Percentiles rank a stretch among this genome's conserved stretches.
phyloP scores from a whole-genome alignment of 2,329 filamentous ascomycete genomes.

The Neocucurbitaria cava region DNA sequence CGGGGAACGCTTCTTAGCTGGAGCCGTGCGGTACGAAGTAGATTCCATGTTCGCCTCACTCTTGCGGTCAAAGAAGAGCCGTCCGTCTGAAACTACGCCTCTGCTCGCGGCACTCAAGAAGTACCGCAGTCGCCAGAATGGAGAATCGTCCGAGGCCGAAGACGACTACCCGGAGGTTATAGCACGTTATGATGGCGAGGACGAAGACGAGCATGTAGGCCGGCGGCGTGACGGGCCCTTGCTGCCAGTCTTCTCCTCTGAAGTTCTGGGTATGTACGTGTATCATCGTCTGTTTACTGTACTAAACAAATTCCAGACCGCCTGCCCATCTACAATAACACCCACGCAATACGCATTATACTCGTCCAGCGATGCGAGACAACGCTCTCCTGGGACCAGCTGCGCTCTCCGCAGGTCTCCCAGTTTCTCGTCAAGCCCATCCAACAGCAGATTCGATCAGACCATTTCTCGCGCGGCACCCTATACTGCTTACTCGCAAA shows the following conservation, averaged over 20 bases:
- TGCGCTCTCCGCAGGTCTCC: conserved; percentile 93
- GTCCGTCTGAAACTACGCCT: conserved; percentile 44
- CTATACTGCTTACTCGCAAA: conserved; percentile 93
- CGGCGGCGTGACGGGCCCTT: conserved; percentile 42
- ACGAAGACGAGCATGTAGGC: conserved; percentile 39
- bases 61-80: conserved; percentile 39
- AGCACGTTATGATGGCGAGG: conserved; percentile 37
- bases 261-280: conserved; percentile 42
- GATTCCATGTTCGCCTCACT: conserved; percentile 49
- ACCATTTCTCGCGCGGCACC: conserved; percentile 85
- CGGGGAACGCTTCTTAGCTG: conserved; percentile 13
- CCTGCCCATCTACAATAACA: conserved; percentile 87
- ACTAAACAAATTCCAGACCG: conserved; percentile 66
- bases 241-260: conserved; percentile 51
- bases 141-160: conserved; percentile 28
- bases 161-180: conserved; percentile 27
- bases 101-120: conserved; percentile 41
- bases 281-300: conserved; percentile 23
- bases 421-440: conserved; percentile 96
- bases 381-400: conserved; percentile 90
- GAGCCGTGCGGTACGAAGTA: conserved; percentile 13
- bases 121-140: conserved; percentile 37
- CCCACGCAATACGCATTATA: conserved; percentile 85
- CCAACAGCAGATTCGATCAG: conserved; percentile 82
- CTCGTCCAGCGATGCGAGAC: conserved; percentile 88